phyloP scores from a whole-genome alignment of 352 stramenopile species.

The Globisporangium cederbergense region DNA sequence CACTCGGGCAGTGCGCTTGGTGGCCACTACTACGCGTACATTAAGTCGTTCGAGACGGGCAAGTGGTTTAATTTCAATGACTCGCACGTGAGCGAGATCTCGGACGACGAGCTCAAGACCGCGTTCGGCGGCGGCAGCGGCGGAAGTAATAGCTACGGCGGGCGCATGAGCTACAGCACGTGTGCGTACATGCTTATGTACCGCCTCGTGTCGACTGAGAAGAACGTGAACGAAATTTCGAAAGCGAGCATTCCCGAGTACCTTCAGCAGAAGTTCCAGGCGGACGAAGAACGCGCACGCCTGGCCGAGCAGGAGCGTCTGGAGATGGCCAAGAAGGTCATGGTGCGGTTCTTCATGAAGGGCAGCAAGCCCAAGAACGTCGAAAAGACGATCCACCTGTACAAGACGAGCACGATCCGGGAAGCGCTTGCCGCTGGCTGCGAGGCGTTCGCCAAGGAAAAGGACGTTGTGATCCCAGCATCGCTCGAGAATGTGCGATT shows the following conservation, averaged over 20 bases:
- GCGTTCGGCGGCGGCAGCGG: constrained; percentile 58
- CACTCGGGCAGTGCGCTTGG: constrained; percentile 90
- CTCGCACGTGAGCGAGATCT: constrained; percentile 74
- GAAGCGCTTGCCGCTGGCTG: constrained; percentile 43
- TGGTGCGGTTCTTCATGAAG: constrained; percentile 81
- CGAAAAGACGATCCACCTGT: constrained; percentile 68
- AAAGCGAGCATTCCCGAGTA: constrained; percentile 63
- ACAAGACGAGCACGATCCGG: constrained; percentile 66
- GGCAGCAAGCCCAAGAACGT: constrained; percentile 57
- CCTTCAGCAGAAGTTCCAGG: constrained; percentile 58
- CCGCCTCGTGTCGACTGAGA: constrained; percentile 58
- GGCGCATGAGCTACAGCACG: constrained; percentile 61
- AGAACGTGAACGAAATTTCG: constrained; percentile 63
- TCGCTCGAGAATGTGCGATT: constrained; percentile 58
- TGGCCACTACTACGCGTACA: constrained; percentile 94
- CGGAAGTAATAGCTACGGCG: constrained; percentile 45
- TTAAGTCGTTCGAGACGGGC: constrained; percentile 79
- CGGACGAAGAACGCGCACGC: constrained; percentile 60
- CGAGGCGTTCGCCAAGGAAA: constrained; percentile 59
- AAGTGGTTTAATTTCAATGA: constrained; percentile 91
- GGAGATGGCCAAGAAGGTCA: constrained; percentile 73
- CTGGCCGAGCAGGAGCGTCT: constrained; percentile 58
- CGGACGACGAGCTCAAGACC: constrained; percentile 71
- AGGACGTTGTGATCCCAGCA: constrained; percentile 39
- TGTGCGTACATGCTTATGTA: constrained; percentile 93